These are phyloP conservation scores for Entomortierella lignicola DNA, from an alignment of 192 early-diverging fungal genomes.

Conservation along the genomic window DNA sequence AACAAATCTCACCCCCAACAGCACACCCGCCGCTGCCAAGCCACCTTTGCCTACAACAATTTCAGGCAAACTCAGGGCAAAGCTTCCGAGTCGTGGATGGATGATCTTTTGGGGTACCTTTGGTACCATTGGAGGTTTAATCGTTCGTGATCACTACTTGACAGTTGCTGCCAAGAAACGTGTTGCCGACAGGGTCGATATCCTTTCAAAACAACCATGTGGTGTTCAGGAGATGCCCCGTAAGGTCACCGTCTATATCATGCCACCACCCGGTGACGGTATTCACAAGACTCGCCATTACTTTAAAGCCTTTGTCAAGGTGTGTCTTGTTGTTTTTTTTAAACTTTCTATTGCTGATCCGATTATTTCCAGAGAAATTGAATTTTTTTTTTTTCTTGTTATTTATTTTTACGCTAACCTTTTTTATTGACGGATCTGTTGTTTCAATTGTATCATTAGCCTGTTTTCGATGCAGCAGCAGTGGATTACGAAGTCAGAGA, in stretches of 20 bases:
- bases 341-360: background rate
- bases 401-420: background rate
- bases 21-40: slow-evolving; percentile 6
- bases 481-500: slow-evolving; percentile 58
- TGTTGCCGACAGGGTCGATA: slow-evolving; percentile 50
- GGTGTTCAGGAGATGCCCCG: slow-evolving; percentile 56
- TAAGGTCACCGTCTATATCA: slow-evolving; percentile 57
- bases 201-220: slow-evolving; percentile 48
- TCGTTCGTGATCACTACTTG: slow-evolving; percentile 54
- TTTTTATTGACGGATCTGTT: background rate
- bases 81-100: slow-evolving; percentile 53
- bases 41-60: slow-evolving; percentile 36
- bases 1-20: slow-evolving; percentile 6
- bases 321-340: slow-evolving; percentile 3
- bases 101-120: slow-evolving; percentile 51
- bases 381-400: background rate
- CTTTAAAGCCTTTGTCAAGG: slow-evolving; percentile 57
- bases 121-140: slow-evolving; percentile 38
- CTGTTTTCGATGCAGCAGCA: slow-evolving; percentile 58
- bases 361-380: too few relatives aligned
- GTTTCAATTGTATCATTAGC: slow-evolving; percentile 29
- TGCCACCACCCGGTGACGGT: slow-evolving; percentile 54
- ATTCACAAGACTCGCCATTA: slow-evolving; percentile 58
- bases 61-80: slow-evolving; percentile 43
- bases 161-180: slow-evolving; percentile 45